Evolutionary conservation across 768 basidiomycete genomes (phyloP).

Genomic region (Hericium rajendrae): DNA sequence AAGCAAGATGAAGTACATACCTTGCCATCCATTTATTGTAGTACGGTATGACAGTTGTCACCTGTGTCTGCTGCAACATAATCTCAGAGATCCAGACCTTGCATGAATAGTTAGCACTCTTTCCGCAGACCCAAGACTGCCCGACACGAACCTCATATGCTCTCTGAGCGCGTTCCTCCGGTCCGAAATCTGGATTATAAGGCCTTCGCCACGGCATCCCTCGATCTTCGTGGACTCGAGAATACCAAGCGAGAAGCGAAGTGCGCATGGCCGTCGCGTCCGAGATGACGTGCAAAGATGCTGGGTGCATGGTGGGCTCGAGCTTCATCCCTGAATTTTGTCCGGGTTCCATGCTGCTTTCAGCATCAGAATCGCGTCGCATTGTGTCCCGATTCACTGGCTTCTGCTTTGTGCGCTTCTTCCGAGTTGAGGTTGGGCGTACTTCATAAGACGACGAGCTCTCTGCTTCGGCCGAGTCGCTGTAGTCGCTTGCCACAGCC

Average conservation of each 20-base stretch:
- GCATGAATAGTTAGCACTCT: background rate
- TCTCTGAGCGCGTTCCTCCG: constrained; percentile 64
- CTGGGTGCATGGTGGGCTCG: constrained; percentile 26
- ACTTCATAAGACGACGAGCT: too few relatives aligned
- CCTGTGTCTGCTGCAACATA: constrained; percentile 96
- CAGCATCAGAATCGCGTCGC: background rate
- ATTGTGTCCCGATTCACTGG: background rate
- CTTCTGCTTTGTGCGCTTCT: background rate
- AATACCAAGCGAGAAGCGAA: constrained; percentile 64
- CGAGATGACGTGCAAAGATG: constrained; percentile 39
- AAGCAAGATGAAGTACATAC: constrained; percentile 29
- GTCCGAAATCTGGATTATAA: constrained; percentile 42
- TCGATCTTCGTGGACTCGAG: constrained; percentile 49
- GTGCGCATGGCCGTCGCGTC: constrained; percentile 32
- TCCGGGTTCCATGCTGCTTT: too few relatives aligned
- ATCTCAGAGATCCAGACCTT: constrained; percentile 89
- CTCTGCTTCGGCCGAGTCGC: too few relatives aligned
- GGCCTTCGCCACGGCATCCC: constrained; percentile 92
- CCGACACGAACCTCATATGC: constrained; percentile 74
- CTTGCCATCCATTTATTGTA: constrained; percentile 81
- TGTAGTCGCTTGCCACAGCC: too few relatives aligned
- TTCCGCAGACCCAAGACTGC: background rate
- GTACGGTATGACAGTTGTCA: constrained; percentile 88
- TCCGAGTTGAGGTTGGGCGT: too few relatives aligned
- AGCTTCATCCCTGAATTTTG: too few relatives aligned